phyloP scores from a whole-genome alignment of 2,329 filamentous ascomycete species.

The Neospermospora avenae region DNA sequence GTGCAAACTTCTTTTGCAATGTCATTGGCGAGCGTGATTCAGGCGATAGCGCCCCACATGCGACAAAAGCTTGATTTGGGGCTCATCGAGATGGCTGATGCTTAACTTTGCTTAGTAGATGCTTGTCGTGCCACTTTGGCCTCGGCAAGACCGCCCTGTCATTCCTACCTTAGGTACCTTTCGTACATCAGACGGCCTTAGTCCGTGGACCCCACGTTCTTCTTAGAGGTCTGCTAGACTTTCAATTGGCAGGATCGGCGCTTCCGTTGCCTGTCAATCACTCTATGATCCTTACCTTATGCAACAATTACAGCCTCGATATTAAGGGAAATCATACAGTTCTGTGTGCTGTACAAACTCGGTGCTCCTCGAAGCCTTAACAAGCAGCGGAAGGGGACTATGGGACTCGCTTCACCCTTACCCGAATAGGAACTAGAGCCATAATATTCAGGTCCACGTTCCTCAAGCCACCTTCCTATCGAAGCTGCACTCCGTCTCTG shows the following conservation, averaged over 20 bases:
- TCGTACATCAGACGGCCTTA: neutral
- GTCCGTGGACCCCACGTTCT: neutral
- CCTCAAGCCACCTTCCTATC: slow-evolving; percentile 21
- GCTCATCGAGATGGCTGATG: slow-evolving; percentile 3
- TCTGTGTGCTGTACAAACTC: neutral
- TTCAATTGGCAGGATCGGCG: neutral
- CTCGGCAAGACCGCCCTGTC: neutral
- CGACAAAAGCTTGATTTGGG: slow-evolving; percentile 6
- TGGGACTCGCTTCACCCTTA: neutral
- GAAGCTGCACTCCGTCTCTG: slow-evolving; percentile 7
- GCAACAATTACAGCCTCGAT: neutral
- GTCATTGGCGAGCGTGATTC: neutral
- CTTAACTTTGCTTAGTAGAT: slow-evolving; percentile 8
- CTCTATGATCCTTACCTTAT: neutral
- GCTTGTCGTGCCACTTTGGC: slow-evolving; percentile 1
- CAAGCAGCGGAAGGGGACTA: neutral
- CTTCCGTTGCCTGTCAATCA: neutral
- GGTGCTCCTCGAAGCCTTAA: neutral
- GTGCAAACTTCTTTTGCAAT: neutral
- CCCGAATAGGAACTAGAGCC: neutral
- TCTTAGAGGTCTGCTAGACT: neutral
- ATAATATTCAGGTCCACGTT: no score
- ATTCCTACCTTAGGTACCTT: no score
- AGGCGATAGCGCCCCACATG: neutral
- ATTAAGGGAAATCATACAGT: neutral